Evolutionary conservation across 1,139 yeast genomes (phyloP).

Genomic region (Taphrina flavorubra): DNA sequence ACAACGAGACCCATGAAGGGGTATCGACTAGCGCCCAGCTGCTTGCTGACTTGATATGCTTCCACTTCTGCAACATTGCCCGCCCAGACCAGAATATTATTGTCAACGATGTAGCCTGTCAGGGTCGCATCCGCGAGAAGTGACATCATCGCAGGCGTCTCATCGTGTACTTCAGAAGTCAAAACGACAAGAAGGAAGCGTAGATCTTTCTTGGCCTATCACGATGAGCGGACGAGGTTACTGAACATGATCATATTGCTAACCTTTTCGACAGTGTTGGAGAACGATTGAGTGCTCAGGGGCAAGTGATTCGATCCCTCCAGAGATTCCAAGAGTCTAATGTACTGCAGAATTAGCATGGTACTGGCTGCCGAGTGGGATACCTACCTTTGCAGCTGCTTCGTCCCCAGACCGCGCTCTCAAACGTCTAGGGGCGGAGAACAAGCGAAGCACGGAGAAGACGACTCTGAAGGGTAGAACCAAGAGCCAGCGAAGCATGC

Average conservation of each 20-base stretch:
- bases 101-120: slow-evolving; percentile 56
- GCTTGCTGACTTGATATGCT: slow-evolving; percentile 80
- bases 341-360: slow-evolving; percentile 7
- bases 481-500: slow-evolving; percentile 33
- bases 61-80: slow-evolving; percentile 83
- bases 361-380: background rate
- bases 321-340: slow-evolving; percentile 9
- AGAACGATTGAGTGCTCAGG: slow-evolving; percentile 59
- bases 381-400: slow-evolving; percentile 12
- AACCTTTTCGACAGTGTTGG: slow-evolving; percentile 24
- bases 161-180: slow-evolving; percentile 75
- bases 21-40: slow-evolving; percentile 71
- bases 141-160: slow-evolving; percentile 63
- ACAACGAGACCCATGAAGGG: slow-evolving; percentile 80
- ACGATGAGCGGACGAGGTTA: background rate
- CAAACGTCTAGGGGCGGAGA: slow-evolving; percentile 11
- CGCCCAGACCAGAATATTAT: slow-evolving; percentile 76
- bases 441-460: slow-evolving; percentile 12
- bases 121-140: slow-evolving; percentile 60
- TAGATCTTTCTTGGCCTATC: slow-evolving; percentile 59
- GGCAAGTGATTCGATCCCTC: slow-evolving; percentile 43
- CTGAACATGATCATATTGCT: background rate
- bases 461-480: slow-evolving; percentile 23
- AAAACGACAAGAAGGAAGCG: slow-evolving; percentile 75
- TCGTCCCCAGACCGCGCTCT: slow-evolving; percentile 21